phyloP scores from a whole-genome alignment of 768 basidiomycete genomes.

The Xanthoconium purpureum region DNA sequence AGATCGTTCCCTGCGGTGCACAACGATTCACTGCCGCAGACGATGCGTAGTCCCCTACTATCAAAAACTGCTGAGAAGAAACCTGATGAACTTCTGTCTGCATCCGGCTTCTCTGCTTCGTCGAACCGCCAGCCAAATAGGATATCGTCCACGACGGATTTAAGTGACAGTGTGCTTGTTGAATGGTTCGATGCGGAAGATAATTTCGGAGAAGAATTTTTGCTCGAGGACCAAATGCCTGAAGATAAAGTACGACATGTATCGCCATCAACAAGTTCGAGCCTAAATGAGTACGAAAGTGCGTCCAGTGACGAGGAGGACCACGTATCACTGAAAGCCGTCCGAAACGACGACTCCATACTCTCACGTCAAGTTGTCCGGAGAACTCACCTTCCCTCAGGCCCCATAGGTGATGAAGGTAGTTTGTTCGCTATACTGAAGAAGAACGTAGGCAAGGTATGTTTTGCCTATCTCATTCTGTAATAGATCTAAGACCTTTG shows the following conservation, averaged over 20 bases:
- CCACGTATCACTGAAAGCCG: background rate
- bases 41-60: conserved; percentile 33
- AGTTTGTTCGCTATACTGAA: conserved; percentile 80
- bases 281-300: conserved; percentile 37
- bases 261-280: conserved; percentile 41
- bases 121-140: conserved; percentile 39
- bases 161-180: conserved; percentile 45
- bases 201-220: conserved; percentile 49
- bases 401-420: conserved; percentile 68
- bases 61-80: conserved; percentile 52
- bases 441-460: conserved; percentile 85
- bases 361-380: conserved; percentile 36
- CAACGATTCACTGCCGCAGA: conserved; percentile 26
- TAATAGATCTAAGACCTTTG: background rate
- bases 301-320: conserved; percentile 50
- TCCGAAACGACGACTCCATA: conserved; percentile 4
- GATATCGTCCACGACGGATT: conserved; percentile 46
- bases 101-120: conserved; percentile 26
- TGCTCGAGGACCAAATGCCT: conserved; percentile 47
- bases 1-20: conserved; percentile 39
- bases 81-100: conserved; percentile 27
- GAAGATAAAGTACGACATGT: conserved; percentile 38
- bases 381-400: conserved; percentile 58
- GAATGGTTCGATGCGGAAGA: conserved; percentile 82
- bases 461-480: conserved; percentile 4